Evolutionary conservation across 352 stramenopile species (phyloP), one percentile per base, ranked within the genome.

Genomic region (Phytophthora hibernalis): DNA sequence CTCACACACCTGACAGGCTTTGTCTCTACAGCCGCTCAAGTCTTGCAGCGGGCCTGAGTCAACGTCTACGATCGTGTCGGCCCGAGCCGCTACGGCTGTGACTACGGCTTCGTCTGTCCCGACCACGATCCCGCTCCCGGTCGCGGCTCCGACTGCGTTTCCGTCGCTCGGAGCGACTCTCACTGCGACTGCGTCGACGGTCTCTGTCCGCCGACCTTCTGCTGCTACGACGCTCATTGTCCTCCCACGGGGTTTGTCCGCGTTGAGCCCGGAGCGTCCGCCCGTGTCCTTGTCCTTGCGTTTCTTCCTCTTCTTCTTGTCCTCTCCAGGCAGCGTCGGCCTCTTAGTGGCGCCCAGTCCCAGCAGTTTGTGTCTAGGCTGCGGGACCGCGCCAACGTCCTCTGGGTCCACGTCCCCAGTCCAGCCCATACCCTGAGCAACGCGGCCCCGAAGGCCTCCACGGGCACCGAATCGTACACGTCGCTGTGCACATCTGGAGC

Each of bases 351-450:
- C 96, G 10, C 96, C 96, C 16, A 99, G 72, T 20, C 96, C 96
- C 12, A 99, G 83, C 40, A 97, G 61, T 66, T 97, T 93, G 12
- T 97, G 93, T 31, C 96, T 80, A 2, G 92, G 89, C 72, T 98
- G 84, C 10, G 78, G 71, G 4, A 73, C 75, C 2, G 60, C 69
- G 18, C 63, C 64, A 18, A 80, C 49, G 28, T 79, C 75, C 15
- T 88, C 79, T 16, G 80, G 51, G 20, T 91, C 72, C 20, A 77
- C 69, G 6, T 68, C 68, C 35, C 96, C 97, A 9, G 70, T 97
- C 97, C 97, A 99, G 53, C 97, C 97, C 97, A 99, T 99, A 12
- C 97, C 15, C 97, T 83, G 9, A 99, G 78, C 72, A 99, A 77
- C 20, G 97, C 97, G 4, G 87, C 90, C 15, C 97, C 97, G 81